phyloP scores from a whole-genome alignment of 768 basidiomycete species.

The Pleurotus sapidus region DNA sequence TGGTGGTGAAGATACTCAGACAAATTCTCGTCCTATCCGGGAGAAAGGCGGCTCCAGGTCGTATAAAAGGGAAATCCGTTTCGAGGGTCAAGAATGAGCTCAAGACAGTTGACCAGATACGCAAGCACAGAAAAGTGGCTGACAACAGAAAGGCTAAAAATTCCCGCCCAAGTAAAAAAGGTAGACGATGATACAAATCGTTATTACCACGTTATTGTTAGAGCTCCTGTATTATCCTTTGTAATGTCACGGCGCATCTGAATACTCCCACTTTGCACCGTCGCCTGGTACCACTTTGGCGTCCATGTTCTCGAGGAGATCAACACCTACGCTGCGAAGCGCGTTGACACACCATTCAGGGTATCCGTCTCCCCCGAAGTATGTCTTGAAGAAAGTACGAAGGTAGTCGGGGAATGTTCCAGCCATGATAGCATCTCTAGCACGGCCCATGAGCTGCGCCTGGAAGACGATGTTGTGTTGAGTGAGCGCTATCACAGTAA shows the following conservation, averaged over 20 bases:
- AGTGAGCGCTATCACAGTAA: conserved; percentile 56
- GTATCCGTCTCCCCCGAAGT: conserved; percentile 77
- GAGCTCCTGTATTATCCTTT: not conserved
- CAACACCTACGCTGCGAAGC: conserved; percentile 77
- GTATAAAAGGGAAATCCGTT: conserved; percentile 58
- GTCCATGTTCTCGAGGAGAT: conserved; percentile 59
- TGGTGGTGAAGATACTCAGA: conserved; percentile 19
- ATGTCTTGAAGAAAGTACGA: conserved; percentile 68
- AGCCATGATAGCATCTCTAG: conserved; percentile 75
- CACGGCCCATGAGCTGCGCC: conserved; percentile 84
- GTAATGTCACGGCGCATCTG: conserved; percentile 26
- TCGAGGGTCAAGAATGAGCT: conserved; percentile 77
- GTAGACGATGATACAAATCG: conserved; percentile 30
- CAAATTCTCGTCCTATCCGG: conserved; percentile 17
- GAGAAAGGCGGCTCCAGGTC: conserved; percentile 39
- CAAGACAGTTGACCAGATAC: conserved; percentile 84
- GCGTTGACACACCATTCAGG: conserved; percentile 91
- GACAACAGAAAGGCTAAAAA: conserved; percentile 78
- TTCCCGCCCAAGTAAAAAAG: conserved; percentile 60
- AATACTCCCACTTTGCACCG: conserved; percentile 83
- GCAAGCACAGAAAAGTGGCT: conserved; percentile 62
- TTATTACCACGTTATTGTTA: not conserved
- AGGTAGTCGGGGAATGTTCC: conserved; percentile 81
- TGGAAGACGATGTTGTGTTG: conserved; percentile 85
- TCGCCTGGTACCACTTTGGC: conserved; percentile 54